Evolutionary conservation across 1,139 yeast genomes (phyloP).

Genomic region (Saccharomyces pastorianus): DNA sequence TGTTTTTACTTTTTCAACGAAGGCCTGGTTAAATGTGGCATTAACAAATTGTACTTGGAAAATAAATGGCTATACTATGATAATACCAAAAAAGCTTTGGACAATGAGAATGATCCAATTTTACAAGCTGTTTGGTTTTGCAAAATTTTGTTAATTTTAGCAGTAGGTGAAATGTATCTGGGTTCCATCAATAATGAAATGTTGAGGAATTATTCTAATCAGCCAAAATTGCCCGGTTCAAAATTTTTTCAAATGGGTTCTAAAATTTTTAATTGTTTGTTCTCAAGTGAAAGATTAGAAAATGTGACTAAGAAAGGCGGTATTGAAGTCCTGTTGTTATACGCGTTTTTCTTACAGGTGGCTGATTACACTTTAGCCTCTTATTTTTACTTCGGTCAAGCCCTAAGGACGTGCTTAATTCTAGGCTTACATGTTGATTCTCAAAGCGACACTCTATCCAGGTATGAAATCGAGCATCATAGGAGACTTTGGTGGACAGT

Average conservation of each 20-base stretch:
- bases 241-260: constrained; percentile 72
- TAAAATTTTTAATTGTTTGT: constrained; percentile 62
- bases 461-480: constrained; percentile 70
- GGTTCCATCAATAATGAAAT: constrained; percentile 49
- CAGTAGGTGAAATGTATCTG: constrained; percentile 78
- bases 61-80: constrained; percentile 26
- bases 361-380: constrained; percentile 82
- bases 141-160: constrained; percentile 64
- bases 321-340: constrained; percentile 66
- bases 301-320: constrained; percentile 73
- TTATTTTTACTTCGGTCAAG: constrained; percentile 72
- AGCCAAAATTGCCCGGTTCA: constrained; percentile 60
- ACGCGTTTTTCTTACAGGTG: constrained; percentile 76
- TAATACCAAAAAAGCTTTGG: constrained; percentile 36
- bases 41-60: constrained; percentile 50
- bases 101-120: constrained; percentile 16
- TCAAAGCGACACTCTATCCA: constrained; percentile 52
- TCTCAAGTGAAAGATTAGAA: constrained; percentile 73
- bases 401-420: constrained; percentile 63
- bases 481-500: constrained; percentile 89
- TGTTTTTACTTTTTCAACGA: constrained; percentile 83
- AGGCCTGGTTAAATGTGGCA: constrained; percentile 59
- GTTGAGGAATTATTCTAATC: constrained; percentile 17
- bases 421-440: constrained; percentile 83
- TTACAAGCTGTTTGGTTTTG: constrained; percentile 77